Base-by-base conservation (phyloP, 2,329 filamentous ascomycete genomes). In the Hypoxylon sp. region DNA sequence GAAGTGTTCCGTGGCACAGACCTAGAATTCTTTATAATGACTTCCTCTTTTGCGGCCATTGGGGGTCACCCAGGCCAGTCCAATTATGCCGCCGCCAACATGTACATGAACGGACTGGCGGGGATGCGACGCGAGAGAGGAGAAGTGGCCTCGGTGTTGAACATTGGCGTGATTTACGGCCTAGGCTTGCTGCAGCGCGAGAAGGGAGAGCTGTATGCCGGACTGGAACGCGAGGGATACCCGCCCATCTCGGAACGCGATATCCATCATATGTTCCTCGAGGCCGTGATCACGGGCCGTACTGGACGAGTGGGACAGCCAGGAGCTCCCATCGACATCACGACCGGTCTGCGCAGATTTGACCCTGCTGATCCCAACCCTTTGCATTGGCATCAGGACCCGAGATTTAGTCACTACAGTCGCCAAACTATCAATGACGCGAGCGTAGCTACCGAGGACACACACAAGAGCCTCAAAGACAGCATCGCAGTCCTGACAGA, bases 261-360 rank as follows among this genome's bases (percentile, higher is more conserved):
- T 58, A 72, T 87, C 14, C 83, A 86, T 68, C 81, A 84, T 68
- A 81, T 84, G 76, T 84, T 87, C 65, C 78, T 85, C 7, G 84
- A 87, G 71, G 84, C 84, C 4, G 81, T 87, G 25, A 73, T 78
- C 0, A 79, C 80, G 0, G 83, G 84, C 3, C 76, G 74, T 5
- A 80, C 81, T 0, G 62, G 28, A n/a, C 11, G 19, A 21, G 9
- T 14, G 11, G 38, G 41, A 13, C 38, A 34, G 5, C 25, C 55
- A 21, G 34, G 17, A 3, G 5, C 46, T 19, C 68, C 79, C 5
- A 63, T 74, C 60, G 80, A 82, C 68, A 75, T 83, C 49, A 82
- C 79, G 0, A 81, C 80, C 0, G 82, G 82, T 11, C 67, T 83
- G 43, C 75, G 76, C n/a, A 77, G 82, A 2, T 84, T 78, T 72